Conservation (phyloP, 352 stramenopile genomes). For the Pythium dissotocum region DNA sequence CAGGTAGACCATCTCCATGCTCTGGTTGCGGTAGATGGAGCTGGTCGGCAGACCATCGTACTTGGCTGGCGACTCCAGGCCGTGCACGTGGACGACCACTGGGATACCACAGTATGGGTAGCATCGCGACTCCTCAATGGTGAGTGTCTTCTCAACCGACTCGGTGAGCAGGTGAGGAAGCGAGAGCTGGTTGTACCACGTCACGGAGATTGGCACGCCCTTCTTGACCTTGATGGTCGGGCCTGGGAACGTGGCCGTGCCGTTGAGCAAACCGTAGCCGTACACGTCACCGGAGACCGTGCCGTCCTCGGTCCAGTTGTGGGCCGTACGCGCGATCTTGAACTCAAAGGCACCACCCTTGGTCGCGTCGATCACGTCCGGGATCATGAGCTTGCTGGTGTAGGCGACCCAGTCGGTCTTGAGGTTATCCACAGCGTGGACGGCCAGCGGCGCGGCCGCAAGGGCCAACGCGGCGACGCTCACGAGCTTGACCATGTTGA, state of each 20-base stretch:
- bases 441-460: constrained; percentile 8
- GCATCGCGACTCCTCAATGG: constrained; percentile 49
- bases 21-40: constrained; percentile 75
- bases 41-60: constrained; percentile 59
- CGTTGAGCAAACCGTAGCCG: constrained; percentile 35
- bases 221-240: constrained; percentile 41
- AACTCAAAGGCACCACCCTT: constrained; percentile 40
- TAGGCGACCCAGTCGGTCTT: constrained; percentile 45
- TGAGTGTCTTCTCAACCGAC: constrained; percentile 45
- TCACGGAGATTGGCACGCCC: constrained; percentile 32
- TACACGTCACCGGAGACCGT: constrained; percentile 29
- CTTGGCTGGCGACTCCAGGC: constrained; percentile 60
- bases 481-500: constrained; percentile 7
- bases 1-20: constrained; percentile 46
- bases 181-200: constrained; percentile 52
- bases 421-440: constrained; percentile 26
- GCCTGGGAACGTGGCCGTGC: constrained; percentile 31
- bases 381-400: constrained; percentile 32
- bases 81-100: constrained; percentile 59
- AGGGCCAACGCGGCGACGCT: constrained; percentile 16
- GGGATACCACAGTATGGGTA: constrained; percentile 72
- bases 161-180: constrained; percentile 50
- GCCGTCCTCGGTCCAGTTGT: constrained; percentile 37
- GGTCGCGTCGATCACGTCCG: constrained; percentile 43
- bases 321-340: constrained; percentile 29